Base-by-base conservation (phyloP, 208 protist genomes). In the Wallacemonas collosoma region DNA sequence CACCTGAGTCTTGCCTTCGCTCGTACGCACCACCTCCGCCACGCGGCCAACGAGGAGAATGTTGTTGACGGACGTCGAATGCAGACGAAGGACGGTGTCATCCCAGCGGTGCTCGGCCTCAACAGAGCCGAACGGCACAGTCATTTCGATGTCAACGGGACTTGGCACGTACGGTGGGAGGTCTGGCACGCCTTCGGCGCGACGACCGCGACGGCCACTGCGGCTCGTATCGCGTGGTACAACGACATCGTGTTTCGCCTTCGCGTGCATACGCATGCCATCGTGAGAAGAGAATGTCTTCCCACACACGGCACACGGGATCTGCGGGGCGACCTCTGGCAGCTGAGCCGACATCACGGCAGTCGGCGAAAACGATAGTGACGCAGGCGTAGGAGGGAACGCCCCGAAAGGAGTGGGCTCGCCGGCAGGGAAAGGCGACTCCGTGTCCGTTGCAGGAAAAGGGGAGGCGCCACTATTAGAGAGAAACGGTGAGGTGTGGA, bases 161-260 rank as follows among this genome's bases (percentile, higher is more conserved):
- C 90, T 97, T 9, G 93, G 93, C 47, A 97, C 88, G 73, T 94
- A 97, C 2, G 87, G 87, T 2, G 93, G 90, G 45, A 97, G 81
- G 50, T 88, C 79, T 45, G 86, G 76, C 8, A 88, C 55, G 44
- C 35, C 55, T 45, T 54, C 57, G 12, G 41, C 9, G 14, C 15
- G 62, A 77, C 74, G 50, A 63, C 65, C 63, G 68, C 56, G 14
- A 11, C 54, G 36, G 36, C 58, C 44, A 43, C 72, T 78, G 7
- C 44, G 45, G 66, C 1, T 64, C 57, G 26, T 40, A 45, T 69
- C 64, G 40, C 26, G 48, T 38, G 83, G 80, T 14, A 97, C 26
- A 61, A 87, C 73, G 55, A 92, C 53, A 26, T 62, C 72, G 72
- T 97, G 93, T 51, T 97, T 97, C 2, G 83, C 84, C 73, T 93